Evolutionary conservation across 345 rosid genomes (phyloP).

Genomic region (Ailanthus altissimus): DNA sequence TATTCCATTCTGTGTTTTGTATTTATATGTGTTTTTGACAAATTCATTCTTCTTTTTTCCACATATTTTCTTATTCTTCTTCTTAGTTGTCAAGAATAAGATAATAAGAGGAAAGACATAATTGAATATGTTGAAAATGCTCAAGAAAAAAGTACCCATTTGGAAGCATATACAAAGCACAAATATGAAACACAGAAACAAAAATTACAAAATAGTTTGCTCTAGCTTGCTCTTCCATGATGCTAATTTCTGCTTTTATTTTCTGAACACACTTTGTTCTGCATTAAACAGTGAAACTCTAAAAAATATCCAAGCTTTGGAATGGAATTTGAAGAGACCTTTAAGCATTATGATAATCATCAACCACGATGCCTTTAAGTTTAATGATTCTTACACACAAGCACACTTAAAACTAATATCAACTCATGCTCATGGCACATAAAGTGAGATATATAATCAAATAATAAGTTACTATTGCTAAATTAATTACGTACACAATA

Average conservation of each 20-base stretch:
- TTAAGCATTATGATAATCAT: background rate
- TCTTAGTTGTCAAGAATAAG: background rate
- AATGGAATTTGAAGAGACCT: background rate
- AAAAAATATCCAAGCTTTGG: background rate
- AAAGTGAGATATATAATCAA: too few relatives aligned
- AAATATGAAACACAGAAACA: background rate
- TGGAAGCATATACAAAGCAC: background rate
- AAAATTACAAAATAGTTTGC: too few relatives aligned
- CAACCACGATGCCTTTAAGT: background rate
- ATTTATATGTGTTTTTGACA: too few relatives aligned
- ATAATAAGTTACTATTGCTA: too few relatives aligned
- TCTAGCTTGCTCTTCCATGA: too few relatives aligned
- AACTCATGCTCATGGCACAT: background rate
- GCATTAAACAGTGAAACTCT: background rate
- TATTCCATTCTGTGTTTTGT: too few relatives aligned
- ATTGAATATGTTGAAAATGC: background rate
- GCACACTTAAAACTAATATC: background rate
- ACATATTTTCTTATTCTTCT: background rate
- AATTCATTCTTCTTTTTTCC: background rate
- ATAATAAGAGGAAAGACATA: background rate
- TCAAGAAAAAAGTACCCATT: slow-evolving; percentile 1
- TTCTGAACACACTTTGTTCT: too few relatives aligned
- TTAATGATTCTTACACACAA: background rate
- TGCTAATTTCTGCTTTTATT: too few relatives aligned
- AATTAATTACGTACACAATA: too few relatives aligned